phyloP scores from a whole-genome alignment of 2,329 filamentous ascomycete species.

The Periconia digitata region DNA sequence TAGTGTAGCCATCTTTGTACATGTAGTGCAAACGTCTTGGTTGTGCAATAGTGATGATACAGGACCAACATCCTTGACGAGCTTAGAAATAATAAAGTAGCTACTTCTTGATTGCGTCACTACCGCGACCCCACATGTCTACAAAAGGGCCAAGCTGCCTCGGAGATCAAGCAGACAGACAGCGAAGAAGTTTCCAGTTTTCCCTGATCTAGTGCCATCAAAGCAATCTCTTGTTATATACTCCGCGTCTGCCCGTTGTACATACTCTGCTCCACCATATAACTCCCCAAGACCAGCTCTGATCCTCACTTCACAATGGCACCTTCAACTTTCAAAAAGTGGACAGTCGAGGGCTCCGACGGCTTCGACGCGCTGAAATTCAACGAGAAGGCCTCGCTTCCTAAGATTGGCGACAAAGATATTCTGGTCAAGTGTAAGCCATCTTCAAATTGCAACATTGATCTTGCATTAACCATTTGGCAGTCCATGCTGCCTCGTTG shows the following conservation, averaged over 20 bases:
- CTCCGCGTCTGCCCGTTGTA: neutral
- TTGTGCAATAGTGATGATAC: no score
- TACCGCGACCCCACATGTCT: slow-evolving; percentile 14
- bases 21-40: no score
- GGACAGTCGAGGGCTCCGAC: slow-evolving; percentile 57
- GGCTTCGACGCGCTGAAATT: slow-evolving; percentile 64
- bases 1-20: no score
- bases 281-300: neutral
- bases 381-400: slow-evolving; percentile 55
- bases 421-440: slow-evolving; percentile 67
- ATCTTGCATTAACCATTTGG: slow-evolving; percentile 4
- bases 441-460: neutral
- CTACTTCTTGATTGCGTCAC: slow-evolving; percentile 14
- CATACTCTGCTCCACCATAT: neutral
- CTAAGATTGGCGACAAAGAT: slow-evolving; percentile 67
- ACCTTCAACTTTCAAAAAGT: slow-evolving; percentile 56
- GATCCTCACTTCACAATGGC: slow-evolving; percentile 28
- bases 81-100: slow-evolving; percentile 6
- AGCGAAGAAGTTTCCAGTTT: neutral
- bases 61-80: neutral
- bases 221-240: neutral
- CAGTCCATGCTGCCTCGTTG: slow-evolving; percentile 51
- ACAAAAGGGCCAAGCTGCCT: slow-evolving; percentile 4
- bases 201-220: no score
- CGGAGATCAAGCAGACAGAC: neutral